Evolutionary conservation across 441 rosid genomes (phyloP).

Genomic region (Viola pubescens): DNA sequence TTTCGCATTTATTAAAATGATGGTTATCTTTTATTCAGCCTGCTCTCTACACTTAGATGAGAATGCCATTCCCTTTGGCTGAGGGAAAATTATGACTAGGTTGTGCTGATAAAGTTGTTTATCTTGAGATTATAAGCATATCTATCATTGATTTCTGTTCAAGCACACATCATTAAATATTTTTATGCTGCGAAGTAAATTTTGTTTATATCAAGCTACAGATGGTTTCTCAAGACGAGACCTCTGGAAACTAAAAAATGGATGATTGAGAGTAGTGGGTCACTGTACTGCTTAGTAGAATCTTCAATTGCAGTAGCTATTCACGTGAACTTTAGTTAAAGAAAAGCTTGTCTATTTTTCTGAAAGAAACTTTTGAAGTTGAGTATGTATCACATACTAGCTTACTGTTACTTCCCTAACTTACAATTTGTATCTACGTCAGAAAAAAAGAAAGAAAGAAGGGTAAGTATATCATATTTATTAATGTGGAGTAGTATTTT

Average conservation of each 20-base stretch:
- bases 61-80: too few relatives aligned
- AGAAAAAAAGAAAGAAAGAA: too few relatives aligned
- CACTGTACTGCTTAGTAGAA: constrained; percentile 5
- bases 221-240: background rate
- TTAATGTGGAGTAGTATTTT: background rate
- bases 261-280: constrained; percentile 7
- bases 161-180: background rate
- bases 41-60: too few relatives aligned
- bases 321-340: constrained; percentile 9
- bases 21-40: too few relatives aligned
- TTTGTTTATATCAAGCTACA: background rate
- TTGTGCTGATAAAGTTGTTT: background rate
- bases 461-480: background rate
- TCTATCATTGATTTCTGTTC: background rate
- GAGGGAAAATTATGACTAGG: too few relatives aligned
- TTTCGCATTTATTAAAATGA: too few relatives aligned
- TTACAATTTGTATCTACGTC: too few relatives aligned
- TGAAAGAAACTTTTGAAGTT: constrained; percentile 6
- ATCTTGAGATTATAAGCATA: background rate
- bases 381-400: background rate
- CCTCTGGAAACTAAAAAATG: background rate
- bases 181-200: constrained; percentile 7
- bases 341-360: constrained; percentile 11
- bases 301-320: constrained; percentile 10
- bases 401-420: too few relatives aligned